A percentile compares a stretch with the other conserved stretches of the same genome.
Evolutionary conservation across 257 asterid genomes (phyloP).

Genomic region (Ballota nigra): DNA sequence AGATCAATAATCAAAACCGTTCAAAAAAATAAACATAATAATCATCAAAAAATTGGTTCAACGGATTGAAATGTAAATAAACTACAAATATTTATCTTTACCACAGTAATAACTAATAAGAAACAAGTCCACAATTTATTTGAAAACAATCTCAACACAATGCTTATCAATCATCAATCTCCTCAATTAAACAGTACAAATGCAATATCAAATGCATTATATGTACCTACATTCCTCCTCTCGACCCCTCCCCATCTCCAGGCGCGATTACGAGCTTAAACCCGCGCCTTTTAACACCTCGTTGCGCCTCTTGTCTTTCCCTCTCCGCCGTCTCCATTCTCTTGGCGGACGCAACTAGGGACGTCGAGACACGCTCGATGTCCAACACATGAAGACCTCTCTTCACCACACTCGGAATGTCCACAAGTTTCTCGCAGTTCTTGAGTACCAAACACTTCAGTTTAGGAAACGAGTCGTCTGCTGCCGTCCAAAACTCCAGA

Average conservation of each 20-base stretch:
- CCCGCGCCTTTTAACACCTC: neutral
- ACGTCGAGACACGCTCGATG: slow-evolving; percentile 11
- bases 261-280: slow-evolving; percentile 16
- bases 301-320: neutral
- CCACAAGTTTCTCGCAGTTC: slow-evolving; percentile 28
- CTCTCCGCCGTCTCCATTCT: neutral
- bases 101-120: too few relatives aligned
- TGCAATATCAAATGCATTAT: neutral
- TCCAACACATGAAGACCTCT: slow-evolving; percentile 30
- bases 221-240: neutral
- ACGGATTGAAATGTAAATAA: neutral
- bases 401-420: slow-evolving; percentile 22
- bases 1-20: too few relatives aligned
- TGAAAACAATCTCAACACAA: too few relatives aligned
- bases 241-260: slow-evolving; percentile 3
- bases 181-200: too few relatives aligned
- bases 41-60: neutral
- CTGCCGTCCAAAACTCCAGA: slow-evolving; percentile 18
- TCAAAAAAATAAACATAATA: too few relatives aligned
- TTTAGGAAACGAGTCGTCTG: neutral
- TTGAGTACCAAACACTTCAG: slow-evolving; percentile 27
- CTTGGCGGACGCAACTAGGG: neutral
- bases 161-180: too few relatives aligned
- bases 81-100: neutral
- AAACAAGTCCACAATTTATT: too few relatives aligned